phyloP scores from a whole-genome alignment of 208 protist species.

The Naegleria gruberi region DNA sequence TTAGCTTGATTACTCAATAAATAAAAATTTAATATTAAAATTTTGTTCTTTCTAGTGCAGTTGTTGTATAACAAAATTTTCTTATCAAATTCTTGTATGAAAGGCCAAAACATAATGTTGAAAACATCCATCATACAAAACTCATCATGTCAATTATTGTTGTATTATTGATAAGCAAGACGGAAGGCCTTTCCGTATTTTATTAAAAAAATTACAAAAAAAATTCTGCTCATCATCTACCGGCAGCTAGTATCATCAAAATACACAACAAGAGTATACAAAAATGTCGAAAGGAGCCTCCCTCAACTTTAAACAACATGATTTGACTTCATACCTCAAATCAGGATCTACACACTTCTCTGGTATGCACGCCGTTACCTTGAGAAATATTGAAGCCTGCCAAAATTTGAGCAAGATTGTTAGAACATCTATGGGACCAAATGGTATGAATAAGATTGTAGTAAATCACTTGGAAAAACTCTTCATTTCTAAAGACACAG shows the following conservation, averaged over 20 bases:
- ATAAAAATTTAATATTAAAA: too few species aligned
- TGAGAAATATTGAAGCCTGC: slow-evolving; percentile 96
- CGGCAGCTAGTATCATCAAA: background rate
- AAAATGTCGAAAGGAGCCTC: background rate
- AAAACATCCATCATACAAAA: too few species aligned
- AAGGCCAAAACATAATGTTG: too few species aligned
- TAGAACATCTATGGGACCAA: slow-evolving; percentile 94
- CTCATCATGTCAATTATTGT: too few species aligned
- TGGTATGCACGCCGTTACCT: slow-evolving; percentile 81
- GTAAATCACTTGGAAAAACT: slow-evolving; percentile 99
- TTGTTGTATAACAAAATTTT: too few species aligned
- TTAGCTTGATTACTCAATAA: too few species aligned
- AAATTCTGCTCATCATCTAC: too few species aligned
- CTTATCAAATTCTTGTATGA: too few species aligned
- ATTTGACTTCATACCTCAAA: slow-evolving; percentile 8
- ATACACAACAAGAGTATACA: background rate
- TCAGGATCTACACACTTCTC: slow-evolving; percentile 4
- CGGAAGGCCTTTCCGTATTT: too few species aligned
- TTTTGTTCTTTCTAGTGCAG: too few species aligned
- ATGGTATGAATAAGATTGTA: slow-evolving; percentile 99
- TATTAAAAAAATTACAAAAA: too few species aligned
- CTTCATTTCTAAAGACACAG: slow-evolving; percentile 98
- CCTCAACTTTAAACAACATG: background rate
- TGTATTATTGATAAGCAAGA: too few species aligned
- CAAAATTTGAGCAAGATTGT: slow-evolving; percentile 91